Evolutionary conservation across 2,329 filamentous ascomycete genomes (phyloP), one percentile per base, ranked within the genome.

Genomic region (Clonostachys chloroleuca): DNA sequence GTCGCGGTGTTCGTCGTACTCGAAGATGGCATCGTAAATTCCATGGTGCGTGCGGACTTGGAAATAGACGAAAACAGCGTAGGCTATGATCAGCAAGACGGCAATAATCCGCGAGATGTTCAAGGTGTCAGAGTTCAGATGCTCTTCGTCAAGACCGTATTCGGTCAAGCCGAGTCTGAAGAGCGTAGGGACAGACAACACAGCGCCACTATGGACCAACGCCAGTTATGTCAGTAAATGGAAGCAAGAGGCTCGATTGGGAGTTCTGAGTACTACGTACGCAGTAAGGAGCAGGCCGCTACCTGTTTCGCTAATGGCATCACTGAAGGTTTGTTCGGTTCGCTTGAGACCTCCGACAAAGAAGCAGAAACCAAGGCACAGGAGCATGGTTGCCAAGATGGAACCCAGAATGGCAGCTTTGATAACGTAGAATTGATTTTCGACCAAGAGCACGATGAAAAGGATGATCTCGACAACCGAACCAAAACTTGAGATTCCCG

Each of bases 331-430:
- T 54, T 90, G 80, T 54, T 87, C 80, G 6, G 87, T 74, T 34
- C 84, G 80, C 46, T 74, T 72, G 35, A 92, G 54, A 9, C 90
- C 89, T 39, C 88, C 88, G 18, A 83, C 78, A 51, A 92, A 81
- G 70, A 95, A 95, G 62, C 89, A 94, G 45, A 85, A 59, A 0
- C 90, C 90, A 24, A 95, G 67, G 55, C 89, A 95, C 1, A 95
- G 73, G 41, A 95, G 68, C 68, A 94, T 78, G 34, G 90, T 95
- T 12, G 90, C 89, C 34, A 95, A 65, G 41, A 95, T 87, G 1
- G 88, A 92, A 35, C 90, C 89, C 1, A 95, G 69, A 47, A 95
- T 92, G 24, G 90, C 89, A 46, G 88, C 88, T 59, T 89, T 82
- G 56, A 95, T 89, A 55, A 94, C 87, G n/a, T 77, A 74, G 50